Conservation (phyloP, 2,329 filamentous ascomycete species). For the Ceratocystis cubensis region DNA sequence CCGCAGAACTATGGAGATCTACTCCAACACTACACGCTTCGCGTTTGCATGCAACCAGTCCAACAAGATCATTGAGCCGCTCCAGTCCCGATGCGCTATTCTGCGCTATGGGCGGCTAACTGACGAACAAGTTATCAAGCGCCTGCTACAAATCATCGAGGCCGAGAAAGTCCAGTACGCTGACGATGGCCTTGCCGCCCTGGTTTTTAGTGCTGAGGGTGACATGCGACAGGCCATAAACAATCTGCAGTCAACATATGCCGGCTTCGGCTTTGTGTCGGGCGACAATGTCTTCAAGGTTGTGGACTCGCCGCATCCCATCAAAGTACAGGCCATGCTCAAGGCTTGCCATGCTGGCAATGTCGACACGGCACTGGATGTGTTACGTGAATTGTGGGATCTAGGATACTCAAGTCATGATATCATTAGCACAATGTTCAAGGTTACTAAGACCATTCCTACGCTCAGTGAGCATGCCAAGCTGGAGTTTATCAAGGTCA, state of each 20-base stretch:
- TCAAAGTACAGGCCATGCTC: conserved; percentile 97
- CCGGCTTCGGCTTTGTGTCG: conserved; percentile 92
- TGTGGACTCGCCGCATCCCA: conserved; percentile 90
- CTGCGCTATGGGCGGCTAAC: conserved; percentile 86
- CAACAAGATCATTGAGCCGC: conserved; percentile 98
- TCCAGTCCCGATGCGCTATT: conserved; percentile 93
- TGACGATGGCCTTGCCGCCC: conserved; percentile 86
- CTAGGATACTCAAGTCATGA: conserved; percentile 97
- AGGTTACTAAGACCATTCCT: conserved; percentile 89
- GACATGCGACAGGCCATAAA: conserved; percentile 99
- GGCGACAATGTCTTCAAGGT: conserved; percentile 97
- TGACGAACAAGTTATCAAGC: conserved; percentile 82
- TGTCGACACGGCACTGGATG: conserved; percentile 75
- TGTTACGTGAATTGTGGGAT: conserved; percentile 80
- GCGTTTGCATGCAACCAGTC: conserved; percentile 97
- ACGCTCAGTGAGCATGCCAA: conserved; percentile 88
- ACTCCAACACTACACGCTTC: conserved; percentile 89
- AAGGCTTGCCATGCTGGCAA: conserved; percentile 92
- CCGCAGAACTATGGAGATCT: conserved; percentile 95
- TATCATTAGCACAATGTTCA: conserved; percentile 98
- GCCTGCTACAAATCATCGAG: conserved; percentile 81
- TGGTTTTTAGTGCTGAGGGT: conserved; percentile 93
- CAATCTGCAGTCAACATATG: conserved; percentile 84
- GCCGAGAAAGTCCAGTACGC: conserved; percentile 82
- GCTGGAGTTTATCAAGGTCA: conserved; percentile 95